Base-by-base conservation (phyloP, 2,329 filamentous ascomycete genomes). In the Lecanicillium sp. region DNA sequence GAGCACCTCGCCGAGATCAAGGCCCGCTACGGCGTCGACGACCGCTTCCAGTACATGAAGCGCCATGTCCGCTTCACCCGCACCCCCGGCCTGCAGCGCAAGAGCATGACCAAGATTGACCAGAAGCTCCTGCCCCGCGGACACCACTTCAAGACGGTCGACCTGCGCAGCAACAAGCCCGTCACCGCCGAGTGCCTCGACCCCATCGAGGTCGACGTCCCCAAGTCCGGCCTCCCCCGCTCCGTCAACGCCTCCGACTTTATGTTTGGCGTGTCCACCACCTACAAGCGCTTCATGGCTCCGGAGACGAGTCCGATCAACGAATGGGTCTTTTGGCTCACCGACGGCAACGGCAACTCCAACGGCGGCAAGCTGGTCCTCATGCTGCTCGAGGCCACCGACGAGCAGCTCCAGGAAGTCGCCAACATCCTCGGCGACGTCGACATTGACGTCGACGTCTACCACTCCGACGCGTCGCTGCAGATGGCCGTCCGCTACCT, bases 271-370 rank as follows among this genome's bases (percentile, higher is more conserved):
- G 74, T 81, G 5, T 80, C 77, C 1, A 80, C 77, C 8, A 79
- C 76, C 2, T 79, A 75, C 63, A 67, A 72, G 54, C 67, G 76
- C 49, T 74, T 81, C 55, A 74, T 65, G 56, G 72, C 77, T 52
- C 63, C 69, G 1, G 67, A 68, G 46, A 78, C 72, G 2, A 74
- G 67, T 44, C 74, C 76, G 0, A 71, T 79, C 43, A 73, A 74
- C 52, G 77, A 81, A 58, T 81, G 78, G 78, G 70, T 73, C 5
- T 79, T 75, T 60, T 81, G 77, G 77, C 66, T 81, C 51, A 80
- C 77, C 3, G 74, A 81, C 56, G 71, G 74, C 50, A 68, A 70
- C 40, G 76, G 77, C 37, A 64, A 69, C 44, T 76, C 75, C 26
- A 81, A 81, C 53, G 77, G 77, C 15, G 77, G 70, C 37, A 78